Evolutionary conservation across 2,329 filamentous ascomycete species (phyloP).

Genomic region (Waltergamsia citrina): DNA sequence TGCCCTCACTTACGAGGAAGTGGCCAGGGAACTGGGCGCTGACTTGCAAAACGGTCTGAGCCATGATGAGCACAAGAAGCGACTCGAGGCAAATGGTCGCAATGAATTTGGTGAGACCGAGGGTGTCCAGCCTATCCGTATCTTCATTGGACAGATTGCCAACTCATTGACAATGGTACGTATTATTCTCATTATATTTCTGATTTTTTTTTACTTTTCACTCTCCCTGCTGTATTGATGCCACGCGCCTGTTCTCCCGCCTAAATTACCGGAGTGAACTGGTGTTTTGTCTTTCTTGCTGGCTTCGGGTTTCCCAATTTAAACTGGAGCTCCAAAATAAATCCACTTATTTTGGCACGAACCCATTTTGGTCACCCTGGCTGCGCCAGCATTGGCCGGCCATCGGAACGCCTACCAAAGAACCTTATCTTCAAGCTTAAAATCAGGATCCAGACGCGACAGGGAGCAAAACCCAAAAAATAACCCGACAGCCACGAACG

Average conservation of each 20-base stretch:
- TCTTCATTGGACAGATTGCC: slow-evolving; percentile 55
- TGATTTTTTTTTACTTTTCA: background rate
- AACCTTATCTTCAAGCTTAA: slow-evolving; percentile 2
- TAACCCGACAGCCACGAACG: background rate
- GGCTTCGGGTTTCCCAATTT: no score
- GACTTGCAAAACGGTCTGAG: slow-evolving; percentile 49
- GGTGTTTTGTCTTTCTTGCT: no score
- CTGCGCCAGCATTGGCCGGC: no score
- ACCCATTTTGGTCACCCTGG: no score
- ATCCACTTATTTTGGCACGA: no score
- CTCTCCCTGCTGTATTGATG: no score
- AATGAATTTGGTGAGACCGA: slow-evolving; percentile 55
- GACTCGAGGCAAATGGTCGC: slow-evolving; percentile 46
- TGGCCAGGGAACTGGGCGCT: slow-evolving; percentile 44
- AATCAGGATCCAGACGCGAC: no score
- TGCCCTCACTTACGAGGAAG: slow-evolving; percentile 41
- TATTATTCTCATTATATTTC: background rate
- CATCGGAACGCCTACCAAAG: background rate
- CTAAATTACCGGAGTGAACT: no score
- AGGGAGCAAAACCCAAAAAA: background rate
- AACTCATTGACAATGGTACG: slow-evolving; percentile 60
- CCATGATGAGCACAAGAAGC: slow-evolving; percentile 38
- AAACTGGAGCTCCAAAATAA: no score
- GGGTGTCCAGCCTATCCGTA: slow-evolving; percentile 52
- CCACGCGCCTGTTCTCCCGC: no score